Base-by-base conservation (phyloP, 805 yeast species). In the Ogataea salicorniae region DNA sequence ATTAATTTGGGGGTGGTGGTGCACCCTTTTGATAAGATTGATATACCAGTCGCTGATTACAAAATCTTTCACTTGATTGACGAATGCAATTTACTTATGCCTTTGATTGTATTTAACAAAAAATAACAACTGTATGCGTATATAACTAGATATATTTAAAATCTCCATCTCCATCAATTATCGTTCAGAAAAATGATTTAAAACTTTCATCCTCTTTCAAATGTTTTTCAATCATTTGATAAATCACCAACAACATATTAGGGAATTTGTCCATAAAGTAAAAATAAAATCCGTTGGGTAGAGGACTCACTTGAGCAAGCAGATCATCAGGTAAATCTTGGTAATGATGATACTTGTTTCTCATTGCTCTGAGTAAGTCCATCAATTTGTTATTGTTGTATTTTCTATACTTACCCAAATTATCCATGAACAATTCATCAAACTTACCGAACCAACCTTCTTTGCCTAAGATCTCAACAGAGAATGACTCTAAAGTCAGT, bases 291-390 rank as follows among this genome's bases (percentile, higher is more conserved):
- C 95, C 97, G 43, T 80, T 80, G 0, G 97, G 97, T 26, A 89
- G 67, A 0, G 92, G 84, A 17, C 88, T 84, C 79, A 94, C 84
- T 43, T 78, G 73, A 15, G 61, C 62, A 45, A 79, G 81, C 48
- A 94, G 72, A 14, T 71, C 77, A 9, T 68, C 74, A 1, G 97
- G 96, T 61, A 91, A 69, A 63, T 94, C 99, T 67, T 89, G 89
- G 64, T 77, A 92, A 64, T 94, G 99, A 64, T 94, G 98, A 60
- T 88, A 84, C 65, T 94, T 94, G 69, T 94, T 94, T 58, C 99
- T 75, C 56, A 94, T 66, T 0, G 97, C 97, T 49, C 99, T 73
- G 49, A 94, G 67, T 44, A 94, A 68, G 63, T 94, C 99, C 82
- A 90, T 80, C 41, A 94, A 67, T 57, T 82, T 86, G 48, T 77